These are phyloP conservation scores for Colletotrichum limetticola DNA, from an alignment of 2,329 filamentous ascomycete genomes.

Conservation along the genomic window DNA sequence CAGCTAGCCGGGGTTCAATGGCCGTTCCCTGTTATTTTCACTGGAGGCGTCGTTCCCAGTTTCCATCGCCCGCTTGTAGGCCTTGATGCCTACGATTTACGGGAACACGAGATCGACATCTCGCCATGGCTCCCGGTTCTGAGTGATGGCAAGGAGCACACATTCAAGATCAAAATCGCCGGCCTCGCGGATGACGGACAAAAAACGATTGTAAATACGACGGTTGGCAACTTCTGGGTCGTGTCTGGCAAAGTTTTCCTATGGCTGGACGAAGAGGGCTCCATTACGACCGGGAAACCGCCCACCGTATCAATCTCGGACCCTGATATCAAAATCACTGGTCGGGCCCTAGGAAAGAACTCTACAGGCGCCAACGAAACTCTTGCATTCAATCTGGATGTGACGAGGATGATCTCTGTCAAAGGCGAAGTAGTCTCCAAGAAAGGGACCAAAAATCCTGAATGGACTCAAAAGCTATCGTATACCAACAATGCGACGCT, in stretches of 20 bases:
- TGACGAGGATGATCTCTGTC: constrained; percentile 65
- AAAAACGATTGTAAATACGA: constrained; percentile 59
- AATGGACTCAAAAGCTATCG: constrained; percentile 67
- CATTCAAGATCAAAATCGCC: constrained; percentile 73
- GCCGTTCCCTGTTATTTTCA: constrained; percentile 87
- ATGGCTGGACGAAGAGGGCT: constrained; percentile 69
- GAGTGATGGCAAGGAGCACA: constrained; percentile 72
- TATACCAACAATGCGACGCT: constrained; percentile 64
- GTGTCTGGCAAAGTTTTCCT: constrained; percentile 84
- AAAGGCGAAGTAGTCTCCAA: constrained; percentile 63
- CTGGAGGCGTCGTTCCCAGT: constrained; percentile 80
- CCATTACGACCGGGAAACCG: constrained; percentile 61
- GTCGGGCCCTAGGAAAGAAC: constrained; percentile 52
- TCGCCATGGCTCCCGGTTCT: constrained; percentile 79
- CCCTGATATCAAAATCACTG: constrained; percentile 62
- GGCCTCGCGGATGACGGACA: constrained; percentile 69
- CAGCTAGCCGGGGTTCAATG: constrained; percentile 78
- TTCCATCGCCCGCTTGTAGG: constrained; percentile 84
- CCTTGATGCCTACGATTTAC: constrained; percentile 81
- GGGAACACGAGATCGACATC: constrained; percentile 85
- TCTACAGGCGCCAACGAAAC: constrained; percentile 67
- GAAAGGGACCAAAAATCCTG: constrained; percentile 50
- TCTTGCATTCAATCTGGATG: constrained; percentile 67
- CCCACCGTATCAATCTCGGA: constrained; percentile 44
- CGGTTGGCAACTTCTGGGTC: constrained; percentile 76